These are phyloP conservation scores for Hypoxylon sp. DNA, from an alignment of 2,329 filamentous ascomycete species.

Conservation along the genomic window DNA sequence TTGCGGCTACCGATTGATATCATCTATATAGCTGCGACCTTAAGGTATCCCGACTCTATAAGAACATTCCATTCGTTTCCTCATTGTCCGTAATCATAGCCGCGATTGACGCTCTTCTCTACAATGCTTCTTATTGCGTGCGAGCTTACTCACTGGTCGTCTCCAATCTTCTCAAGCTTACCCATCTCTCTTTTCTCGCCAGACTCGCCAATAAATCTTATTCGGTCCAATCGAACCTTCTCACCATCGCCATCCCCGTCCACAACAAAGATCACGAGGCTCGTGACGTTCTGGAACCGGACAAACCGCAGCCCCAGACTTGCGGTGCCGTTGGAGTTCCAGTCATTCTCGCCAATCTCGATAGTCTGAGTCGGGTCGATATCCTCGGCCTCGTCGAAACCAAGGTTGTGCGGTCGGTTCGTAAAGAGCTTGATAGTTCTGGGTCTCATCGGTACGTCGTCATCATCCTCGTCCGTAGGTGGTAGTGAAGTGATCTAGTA, in stretches of 20 bases:
- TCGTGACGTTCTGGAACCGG: conserved; percentile 96
- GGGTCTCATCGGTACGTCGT: conserved; percentile 84
- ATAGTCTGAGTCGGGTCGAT: conserved; percentile 85
- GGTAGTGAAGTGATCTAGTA: conserved; percentile 85
- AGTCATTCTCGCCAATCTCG: conserved; percentile 81
- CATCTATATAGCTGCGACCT: conserved; percentile 39
- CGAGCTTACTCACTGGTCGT: conserved; percentile 72
- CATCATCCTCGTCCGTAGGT: conserved; percentile 71
- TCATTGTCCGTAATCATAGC: conserved; percentile 27
- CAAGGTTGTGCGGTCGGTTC: conserved; percentile 90
- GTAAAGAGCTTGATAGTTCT: conserved; percentile 87
- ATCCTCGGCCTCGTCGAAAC: conserved; percentile 95
- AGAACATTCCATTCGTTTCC: conserved; percentile 30
- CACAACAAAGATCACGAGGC: conserved; percentile 88
- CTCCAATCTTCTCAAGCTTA: conserved; percentile 94
- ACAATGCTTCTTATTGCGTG: conserved; percentile 22
- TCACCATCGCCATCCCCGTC: conserved; percentile 88
- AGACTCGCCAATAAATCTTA: conserved; percentile 87
- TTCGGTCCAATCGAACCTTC: conserved; percentile 85
- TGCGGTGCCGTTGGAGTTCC: conserved; percentile 84
- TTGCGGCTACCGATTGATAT: conserved; percentile 28
- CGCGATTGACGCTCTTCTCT: conserved; percentile 24
- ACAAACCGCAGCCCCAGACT: conserved; percentile 86
- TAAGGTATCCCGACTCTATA: conserved; percentile 26
- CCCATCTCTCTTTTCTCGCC: conserved; percentile 95